Percentiles rank a stretch among this genome's conserved stretches.
These are phyloP conservation scores for Xerocomellus chrysenteron DNA, from an alignment of 768 basidiomycete genomes.

Conservation along the genomic window DNA sequence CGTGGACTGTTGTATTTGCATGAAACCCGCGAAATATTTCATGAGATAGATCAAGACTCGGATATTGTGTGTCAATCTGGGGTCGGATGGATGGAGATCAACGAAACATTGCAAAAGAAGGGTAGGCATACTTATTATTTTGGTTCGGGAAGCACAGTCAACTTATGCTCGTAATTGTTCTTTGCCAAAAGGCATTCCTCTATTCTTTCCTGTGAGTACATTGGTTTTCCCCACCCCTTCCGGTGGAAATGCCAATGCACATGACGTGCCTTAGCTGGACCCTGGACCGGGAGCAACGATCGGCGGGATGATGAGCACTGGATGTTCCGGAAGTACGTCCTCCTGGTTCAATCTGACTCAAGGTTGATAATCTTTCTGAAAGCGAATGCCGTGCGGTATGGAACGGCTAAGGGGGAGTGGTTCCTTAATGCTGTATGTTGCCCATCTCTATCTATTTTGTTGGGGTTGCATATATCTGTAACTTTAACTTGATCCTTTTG, in stretches of 20 bases:
- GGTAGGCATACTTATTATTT: slow-evolving; percentile 33
- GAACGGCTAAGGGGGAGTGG: slow-evolving; percentile 89
- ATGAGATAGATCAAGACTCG: slow-evolving; percentile 55
- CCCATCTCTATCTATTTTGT: neutral
- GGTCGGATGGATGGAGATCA: slow-evolving; percentile 68
- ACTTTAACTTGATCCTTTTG: neutral
- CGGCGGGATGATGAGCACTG: slow-evolving; percentile 85
- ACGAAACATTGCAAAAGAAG: slow-evolving; percentile 61
- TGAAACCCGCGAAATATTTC: neutral
- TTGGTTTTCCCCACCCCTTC: neutral
- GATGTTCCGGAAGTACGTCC: slow-evolving; percentile 75
- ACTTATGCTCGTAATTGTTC: neutral
- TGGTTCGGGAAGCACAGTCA: neutral
- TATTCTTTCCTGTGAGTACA: slow-evolving; percentile 76
- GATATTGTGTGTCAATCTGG: slow-evolving; percentile 78
- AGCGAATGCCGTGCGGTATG: slow-evolving; percentile 83
- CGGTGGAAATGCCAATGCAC: neutral
- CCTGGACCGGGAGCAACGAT: slow-evolving; percentile 80
- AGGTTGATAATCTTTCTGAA: slow-evolving; percentile 18
- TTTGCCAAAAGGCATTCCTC: slow-evolving; percentile 53
- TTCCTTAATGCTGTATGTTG: slow-evolving; percentile 73
- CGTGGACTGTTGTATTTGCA: neutral
- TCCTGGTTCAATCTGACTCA: neutral
- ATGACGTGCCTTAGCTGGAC: slow-evolving; percentile 50
- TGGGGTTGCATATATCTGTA: neutral